Conservation (phyloP, 768 basidiomycete species). For the Psilocybe tampanensis region DNA sequence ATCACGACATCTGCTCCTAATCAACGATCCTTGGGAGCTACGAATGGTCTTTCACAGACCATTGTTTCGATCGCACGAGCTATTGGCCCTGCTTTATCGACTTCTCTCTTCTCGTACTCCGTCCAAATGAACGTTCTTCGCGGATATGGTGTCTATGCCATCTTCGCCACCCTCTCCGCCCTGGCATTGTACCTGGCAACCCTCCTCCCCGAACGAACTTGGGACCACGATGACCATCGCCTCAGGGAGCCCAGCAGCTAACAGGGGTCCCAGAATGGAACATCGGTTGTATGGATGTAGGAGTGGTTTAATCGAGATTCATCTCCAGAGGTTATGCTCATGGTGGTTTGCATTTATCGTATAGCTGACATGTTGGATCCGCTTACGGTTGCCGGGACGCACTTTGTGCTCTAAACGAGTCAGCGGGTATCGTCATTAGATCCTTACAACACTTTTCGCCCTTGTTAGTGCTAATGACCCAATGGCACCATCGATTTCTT, state of each 20-base stretch:
- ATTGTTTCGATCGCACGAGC: constrained; percentile 46
- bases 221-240: constrained; percentile 27
- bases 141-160: constrained; percentile 47
- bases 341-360: not conserved
- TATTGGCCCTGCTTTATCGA: constrained; percentile 48
- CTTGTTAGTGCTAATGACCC: not conserved
- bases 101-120: constrained; percentile 57
- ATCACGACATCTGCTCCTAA: constrained; percentile 52
- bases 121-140: constrained; percentile 47
- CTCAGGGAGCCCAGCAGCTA: not conserved
- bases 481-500: too few relatives aligned
- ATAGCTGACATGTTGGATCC: too few relatives aligned
- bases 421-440: constrained; percentile 5
- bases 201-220: constrained; percentile 39
- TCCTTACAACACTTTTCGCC: not conserved
- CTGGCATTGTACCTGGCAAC: constrained; percentile 33
- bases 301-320: not conserved
- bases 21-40: constrained; percentile 50
- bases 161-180: constrained; percentile 35
- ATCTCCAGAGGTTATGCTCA: not conserved
- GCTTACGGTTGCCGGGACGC: too few relatives aligned
- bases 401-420: not conserved
- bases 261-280: not conserved
- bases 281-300: not conserved
- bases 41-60: constrained; percentile 52